These are phyloP conservation scores for Neopestalotiopsis clavispora DNA, from an alignment of 2,329 filamentous ascomycete genomes.

Conservation along the genomic window DNA sequence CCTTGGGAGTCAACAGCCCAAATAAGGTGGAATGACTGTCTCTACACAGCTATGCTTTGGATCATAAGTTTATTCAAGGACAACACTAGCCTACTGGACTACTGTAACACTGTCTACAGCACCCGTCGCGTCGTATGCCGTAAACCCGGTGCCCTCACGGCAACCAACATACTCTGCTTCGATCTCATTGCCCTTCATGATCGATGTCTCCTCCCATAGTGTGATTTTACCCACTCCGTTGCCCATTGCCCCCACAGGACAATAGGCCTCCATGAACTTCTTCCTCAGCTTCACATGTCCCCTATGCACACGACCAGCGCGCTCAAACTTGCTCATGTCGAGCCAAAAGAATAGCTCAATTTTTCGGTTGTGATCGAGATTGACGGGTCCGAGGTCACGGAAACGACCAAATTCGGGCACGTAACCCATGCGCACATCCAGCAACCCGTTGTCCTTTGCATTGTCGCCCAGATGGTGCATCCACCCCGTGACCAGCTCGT, in stretches of 20 bases:
- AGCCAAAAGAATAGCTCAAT: background rate
- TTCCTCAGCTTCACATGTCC: background rate
- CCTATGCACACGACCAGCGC: background rate
- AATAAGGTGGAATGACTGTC: no score
- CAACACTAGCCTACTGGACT: background rate
- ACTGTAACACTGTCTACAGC: background rate
- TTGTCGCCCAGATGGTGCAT: background rate
- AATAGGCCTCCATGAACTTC: slow-evolving; percentile 7
- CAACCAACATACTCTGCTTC: slow-evolving; percentile 2
- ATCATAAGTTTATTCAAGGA: background rate
- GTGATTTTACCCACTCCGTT: background rate
- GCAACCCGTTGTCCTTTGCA: background rate
- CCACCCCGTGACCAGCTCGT: slow-evolving; percentile 4
- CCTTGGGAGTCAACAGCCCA: no score
- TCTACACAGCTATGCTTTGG: no score
- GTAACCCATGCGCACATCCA: background rate
- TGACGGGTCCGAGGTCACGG: background rate
- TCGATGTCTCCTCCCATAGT: background rate
- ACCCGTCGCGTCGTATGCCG: background rate
- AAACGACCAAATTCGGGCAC: background rate
- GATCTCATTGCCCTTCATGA: background rate
- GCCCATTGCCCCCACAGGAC: background rate
- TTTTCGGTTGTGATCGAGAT: background rate
- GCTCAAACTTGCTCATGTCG: background rate
- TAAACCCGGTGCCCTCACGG: background rate